Evolutionary conservation across 2,329 filamentous ascomycete species (phyloP).

Genomic region (Botrytis sinoallii): DNA sequence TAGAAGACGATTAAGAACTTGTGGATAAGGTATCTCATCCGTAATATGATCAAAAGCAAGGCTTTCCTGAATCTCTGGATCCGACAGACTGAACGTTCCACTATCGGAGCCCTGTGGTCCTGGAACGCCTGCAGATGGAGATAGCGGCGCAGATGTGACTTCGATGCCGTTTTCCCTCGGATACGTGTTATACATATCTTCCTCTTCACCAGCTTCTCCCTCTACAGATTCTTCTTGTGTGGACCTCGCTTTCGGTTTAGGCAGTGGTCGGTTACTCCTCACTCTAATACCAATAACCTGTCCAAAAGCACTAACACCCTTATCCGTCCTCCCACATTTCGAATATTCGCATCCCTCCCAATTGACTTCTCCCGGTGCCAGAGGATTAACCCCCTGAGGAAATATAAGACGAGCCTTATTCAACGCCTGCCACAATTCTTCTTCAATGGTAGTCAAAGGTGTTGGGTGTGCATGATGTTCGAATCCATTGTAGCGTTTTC

Average conservation of each 20-base stretch:
- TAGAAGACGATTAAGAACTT: conserved; percentile 80
- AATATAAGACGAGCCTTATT: conserved; percentile 79
- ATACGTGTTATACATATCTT: conserved; percentile 27
- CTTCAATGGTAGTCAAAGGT: conserved; percentile 79
- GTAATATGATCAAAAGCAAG: conserved; percentile 62
- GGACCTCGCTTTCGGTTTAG: conserved; percentile 31
- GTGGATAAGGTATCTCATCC: conserved; percentile 82
- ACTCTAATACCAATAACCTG: conserved; percentile 86
- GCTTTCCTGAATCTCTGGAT: conserved; percentile 34
- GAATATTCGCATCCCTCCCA: conserved; percentile 87
- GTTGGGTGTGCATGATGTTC: conserved; percentile 75
- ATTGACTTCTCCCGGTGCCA: conserved; percentile 57
- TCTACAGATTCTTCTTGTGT: conserved; percentile 21
- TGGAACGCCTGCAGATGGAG: conserved; percentile 20
- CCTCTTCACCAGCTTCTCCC: conserved; percentile 19
- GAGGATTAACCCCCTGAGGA: conserved; percentile 48
- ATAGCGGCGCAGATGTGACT: conserved; percentile 30
- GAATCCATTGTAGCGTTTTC: conserved; percentile 87
- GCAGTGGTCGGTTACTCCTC: conserved; percentile 70
- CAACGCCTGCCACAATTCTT: conserved; percentile 89
- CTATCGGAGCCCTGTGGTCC: background rate
- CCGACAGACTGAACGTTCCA: conserved; percentile 13
- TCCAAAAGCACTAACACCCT: conserved; percentile 92
- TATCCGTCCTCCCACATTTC: conserved; percentile 91
- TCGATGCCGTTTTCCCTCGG: conserved; percentile 31